Base-by-base conservation (phyloP, 495 filamentous ascomycete species). In the Staphylotrichum longicolle region DNA sequence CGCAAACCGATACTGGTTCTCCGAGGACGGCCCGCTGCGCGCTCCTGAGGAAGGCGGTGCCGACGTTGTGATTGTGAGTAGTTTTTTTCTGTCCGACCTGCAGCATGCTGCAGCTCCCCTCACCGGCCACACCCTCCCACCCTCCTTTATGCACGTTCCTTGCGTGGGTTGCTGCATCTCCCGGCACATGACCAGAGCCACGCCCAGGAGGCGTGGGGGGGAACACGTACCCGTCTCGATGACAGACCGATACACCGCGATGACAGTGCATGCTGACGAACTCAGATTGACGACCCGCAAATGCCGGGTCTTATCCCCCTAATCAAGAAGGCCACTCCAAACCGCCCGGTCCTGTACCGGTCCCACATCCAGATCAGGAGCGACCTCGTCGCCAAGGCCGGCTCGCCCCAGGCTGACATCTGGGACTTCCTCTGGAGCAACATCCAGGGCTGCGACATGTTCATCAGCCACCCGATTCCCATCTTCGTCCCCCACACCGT, bases 361-460 rank as follows among this genome's bases (percentile, higher is more conserved):
- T 90, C 86, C 56, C 91, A 95, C 73, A 95, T 95, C 56, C 89
- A 96, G 68, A 85, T 96, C 39, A 83, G 91, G 33, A 86, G 84
- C 66, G 91, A 95, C 67, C 79, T 95, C 15, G 80, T 87, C 5
- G 78, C 79, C 32, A 70, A 80, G 52, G 66, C 80, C 3, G 88
- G 84, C 3, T 83, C 83, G 0, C 85, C 90, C 6, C 89, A 93
- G 66, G 82, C 81, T 1, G 84, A 92, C 58, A 83, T 87, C 15
- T 96, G 91, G 91, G 72, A 82, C 7, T 91, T 85, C 76, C 71
- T 96, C 2, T 95, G 89, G 89, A 74, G 83, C 15, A 80, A 82
- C 54, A 90, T 92, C 62, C 81, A 88, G 61, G 74, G 77, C 2
- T 84, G 86, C 3, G 91, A 96, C 74, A 76, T 91, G 61, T 96